Evolutionary conservation across 2,329 filamentous ascomycete species (phyloP).

Genomic region (Neofusicoccum laricinum): DNA sequence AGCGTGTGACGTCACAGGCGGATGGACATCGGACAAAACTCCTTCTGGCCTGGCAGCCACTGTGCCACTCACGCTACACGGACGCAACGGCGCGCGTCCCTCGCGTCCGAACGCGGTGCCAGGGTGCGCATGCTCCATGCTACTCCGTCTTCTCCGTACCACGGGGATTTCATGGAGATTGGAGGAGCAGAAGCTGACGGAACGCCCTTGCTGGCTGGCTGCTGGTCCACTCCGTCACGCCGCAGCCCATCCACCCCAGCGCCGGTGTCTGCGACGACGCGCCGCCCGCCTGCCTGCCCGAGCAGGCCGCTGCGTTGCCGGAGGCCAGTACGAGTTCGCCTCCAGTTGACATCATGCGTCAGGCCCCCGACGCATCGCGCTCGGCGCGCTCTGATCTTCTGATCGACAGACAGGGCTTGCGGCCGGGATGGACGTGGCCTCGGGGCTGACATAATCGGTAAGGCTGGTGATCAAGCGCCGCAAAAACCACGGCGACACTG

Average conservation of each 20-base stretch:
- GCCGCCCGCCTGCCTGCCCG: background rate
- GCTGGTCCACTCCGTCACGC: too few relatives aligned
- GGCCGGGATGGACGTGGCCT: background rate
- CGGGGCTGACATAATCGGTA: slow-evolving; percentile 12
- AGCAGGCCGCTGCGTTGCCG: background rate
- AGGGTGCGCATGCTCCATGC: background rate
- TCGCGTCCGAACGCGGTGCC: background rate
- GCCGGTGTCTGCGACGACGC: background rate
- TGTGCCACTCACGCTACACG: background rate
- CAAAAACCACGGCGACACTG: background rate
- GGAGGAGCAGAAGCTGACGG: slow-evolving; percentile 8
- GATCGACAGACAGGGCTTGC: slow-evolving; percentile 15
- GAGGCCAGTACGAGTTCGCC: background rate
- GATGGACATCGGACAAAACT: background rate
- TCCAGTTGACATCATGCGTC: background rate
- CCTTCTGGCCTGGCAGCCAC: background rate
- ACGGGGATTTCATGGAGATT: slow-evolving; percentile 15
- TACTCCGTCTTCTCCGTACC: background rate
- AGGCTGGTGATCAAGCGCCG: slow-evolving; percentile 3
- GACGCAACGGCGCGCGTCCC: background rate
- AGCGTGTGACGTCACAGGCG: slow-evolving; percentile 2
- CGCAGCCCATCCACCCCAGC: background rate
- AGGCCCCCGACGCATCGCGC: background rate
- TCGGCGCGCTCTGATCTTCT: slow-evolving; percentile 6
- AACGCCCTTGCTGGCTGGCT: background rate